Evolutionary conservation across 2,329 filamentous ascomycete genomes (phyloP).

Genomic region (Hirsutella minnesotensis): DNA sequence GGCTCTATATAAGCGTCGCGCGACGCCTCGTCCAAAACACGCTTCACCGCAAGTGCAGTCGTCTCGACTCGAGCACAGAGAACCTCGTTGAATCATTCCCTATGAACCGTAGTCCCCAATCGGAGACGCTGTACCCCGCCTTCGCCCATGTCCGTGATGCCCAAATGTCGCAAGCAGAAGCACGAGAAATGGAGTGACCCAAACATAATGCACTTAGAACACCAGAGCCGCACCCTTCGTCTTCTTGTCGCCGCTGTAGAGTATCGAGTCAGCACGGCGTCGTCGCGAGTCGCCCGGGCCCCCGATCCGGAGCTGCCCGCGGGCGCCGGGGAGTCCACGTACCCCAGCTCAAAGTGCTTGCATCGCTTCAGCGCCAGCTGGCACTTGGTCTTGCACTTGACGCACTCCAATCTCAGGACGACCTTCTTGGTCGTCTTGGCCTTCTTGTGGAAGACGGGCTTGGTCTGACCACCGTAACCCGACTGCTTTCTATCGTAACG

Average conservation of each 20-base stretch:
- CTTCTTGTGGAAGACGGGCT: constrained; percentile 99
- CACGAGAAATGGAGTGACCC: constrained; percentile 28
- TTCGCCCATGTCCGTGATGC: constrained; percentile 38
- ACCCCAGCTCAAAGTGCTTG: constrained; percentile 99
- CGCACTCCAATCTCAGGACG: constrained; percentile 96
- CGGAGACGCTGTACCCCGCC: constrained; percentile 29
- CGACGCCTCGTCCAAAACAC: background rate
- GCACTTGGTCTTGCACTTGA: constrained; percentile 93
- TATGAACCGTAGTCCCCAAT: constrained; percentile 30
- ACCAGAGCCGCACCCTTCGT: constrained; percentile 99
- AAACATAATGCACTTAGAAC: constrained; percentile 66
- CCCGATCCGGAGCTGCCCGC: too few species aligned
- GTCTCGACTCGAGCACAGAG: constrained; percentile 1
- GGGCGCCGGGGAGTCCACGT: too few species aligned
- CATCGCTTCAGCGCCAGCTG: constrained; percentile 98
- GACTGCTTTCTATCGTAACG: constrained; percentile 99
- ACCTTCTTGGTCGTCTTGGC: constrained; percentile 99
- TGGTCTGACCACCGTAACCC: constrained; percentile 99
- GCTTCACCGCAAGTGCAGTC: background rate
- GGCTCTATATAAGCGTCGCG: too few species aligned
- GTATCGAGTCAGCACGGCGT: constrained; percentile 29
- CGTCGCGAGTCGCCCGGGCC: too few species aligned
- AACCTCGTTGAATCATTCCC: constrained; percentile 28
- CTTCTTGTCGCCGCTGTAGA: constrained; percentile 97
- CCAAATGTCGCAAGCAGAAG: constrained; percentile 29